phyloP scores from a whole-genome alignment of 2,329 filamentous ascomycete genomes.

The Diaporthe australafricana region DNA sequence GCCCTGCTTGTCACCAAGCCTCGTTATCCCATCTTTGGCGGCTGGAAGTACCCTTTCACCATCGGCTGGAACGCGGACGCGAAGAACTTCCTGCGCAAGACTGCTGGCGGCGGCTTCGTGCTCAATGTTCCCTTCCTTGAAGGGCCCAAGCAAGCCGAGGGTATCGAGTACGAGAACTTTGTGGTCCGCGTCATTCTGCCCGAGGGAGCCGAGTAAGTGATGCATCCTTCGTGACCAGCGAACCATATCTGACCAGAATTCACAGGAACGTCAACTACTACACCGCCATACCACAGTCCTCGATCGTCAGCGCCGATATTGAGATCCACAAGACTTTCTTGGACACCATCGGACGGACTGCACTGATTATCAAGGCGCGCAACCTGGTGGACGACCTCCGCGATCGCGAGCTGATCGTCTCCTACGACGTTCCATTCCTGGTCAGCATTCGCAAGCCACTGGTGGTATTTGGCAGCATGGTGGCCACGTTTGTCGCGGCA shows the following conservation, averaged over 20 bases:
- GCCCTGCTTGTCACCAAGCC: conserved; percentile 92
- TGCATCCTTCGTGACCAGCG: neutral
- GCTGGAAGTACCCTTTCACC: conserved; percentile 98
- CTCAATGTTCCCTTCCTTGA: conserved; percentile 94
- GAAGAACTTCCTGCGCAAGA: conserved; percentile 78
- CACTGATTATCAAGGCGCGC: conserved; percentile 80
- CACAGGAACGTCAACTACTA: conserved; percentile 81
- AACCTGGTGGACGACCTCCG: conserved; percentile 93
- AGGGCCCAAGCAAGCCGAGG: conserved; percentile 87
- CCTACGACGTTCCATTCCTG: conserved; percentile 84
- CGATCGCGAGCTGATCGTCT: conserved; percentile 84
- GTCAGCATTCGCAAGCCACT: conserved; percentile 88
- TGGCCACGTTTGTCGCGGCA: conserved; percentile 78
- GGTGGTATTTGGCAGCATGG: conserved; percentile 78
- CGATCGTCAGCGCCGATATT: conserved; percentile 68
- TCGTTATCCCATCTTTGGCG: conserved; percentile 94
- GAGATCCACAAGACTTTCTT: conserved; percentile 88
- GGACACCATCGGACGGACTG: conserved; percentile 90
- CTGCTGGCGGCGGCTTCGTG: conserved; percentile 77
- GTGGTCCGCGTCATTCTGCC: conserved; percentile 87
- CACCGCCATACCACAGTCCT: conserved; percentile 75
- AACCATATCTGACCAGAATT: conserved; percentile 53
- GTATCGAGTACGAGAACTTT: conserved; percentile 85
- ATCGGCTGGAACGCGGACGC: conserved; percentile 95
- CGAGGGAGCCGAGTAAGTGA: conserved; percentile 84